Evolutionary conservation across 2,329 filamentous ascomycete genomes (phyloP), one percentile per base, ranked within the genome.

Genomic region (Gnomoniopsis sp.): DNA sequence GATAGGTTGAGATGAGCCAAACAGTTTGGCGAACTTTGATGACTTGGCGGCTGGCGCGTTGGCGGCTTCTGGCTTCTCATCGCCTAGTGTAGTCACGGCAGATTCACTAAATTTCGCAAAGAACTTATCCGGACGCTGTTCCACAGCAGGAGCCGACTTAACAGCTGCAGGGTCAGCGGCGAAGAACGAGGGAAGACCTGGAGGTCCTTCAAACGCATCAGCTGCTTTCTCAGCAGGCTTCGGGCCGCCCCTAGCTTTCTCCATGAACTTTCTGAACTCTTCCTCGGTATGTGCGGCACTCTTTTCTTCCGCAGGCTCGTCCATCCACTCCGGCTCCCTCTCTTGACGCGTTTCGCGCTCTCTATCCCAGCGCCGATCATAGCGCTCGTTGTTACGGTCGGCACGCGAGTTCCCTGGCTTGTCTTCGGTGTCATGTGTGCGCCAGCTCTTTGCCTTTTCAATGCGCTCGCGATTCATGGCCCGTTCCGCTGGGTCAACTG

Each of bases 191-290:
- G 67, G 61, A 15, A 66, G 60, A 6, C 73, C 66, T 11, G 59
- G 51, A 12, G 56, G n/a, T 3, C 58, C 56, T 15, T 48, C 44
- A 6, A 43, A 19, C 10, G 22, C 33, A 30, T 55, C 59, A 15
- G 41, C 38, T 17, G 41, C 10, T 57, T 75, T 74, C 57, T 74
- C 69, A 64, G 79, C 70, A 50, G 75, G 15, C 50, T 69, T 70
- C 41, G 65, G 71, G 58, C 48, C 68, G 48, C 68, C 71, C 66
- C 80, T 84, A 62, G 96, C 96, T 63, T 82, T 83, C 66, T 96
- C 91, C 81, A 96, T 96, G 86, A 93, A 97, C 65, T 90, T 90
- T 75, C 96, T 88, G 72, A 97, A 96, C 65, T 97, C 93, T 69
- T 96, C 92, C 67, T 91, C 88, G 1, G 92, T 96, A 66, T 91